Evolutionary conservation across 306 rosid species (phyloP), one percentile per base, ranked within the genome.

Genomic region (Bauhinia variegata): DNA sequence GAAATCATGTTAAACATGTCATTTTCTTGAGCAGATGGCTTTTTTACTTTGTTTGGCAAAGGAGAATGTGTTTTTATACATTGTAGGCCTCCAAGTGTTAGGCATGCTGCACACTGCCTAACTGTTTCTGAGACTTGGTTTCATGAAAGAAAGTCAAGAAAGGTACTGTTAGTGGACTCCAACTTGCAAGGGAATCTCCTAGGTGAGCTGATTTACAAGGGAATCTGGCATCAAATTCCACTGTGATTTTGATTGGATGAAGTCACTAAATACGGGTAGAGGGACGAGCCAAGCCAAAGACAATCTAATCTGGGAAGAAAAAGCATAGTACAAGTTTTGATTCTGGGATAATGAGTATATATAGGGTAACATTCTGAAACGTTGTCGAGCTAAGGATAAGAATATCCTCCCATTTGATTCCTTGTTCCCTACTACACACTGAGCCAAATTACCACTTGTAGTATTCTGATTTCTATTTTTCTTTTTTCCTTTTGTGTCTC

Each of bases 171-270:
- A 38, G 37, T 63, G 68, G 55, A 23, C 63, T 64, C 48, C 74
- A 75, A 72, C 65, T 82, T 84, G 86, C 65, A 53, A 63, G 79
- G 68, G 88, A 79, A 77, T 82, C 68, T 68, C 75, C 18, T 65
- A 8, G 72, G 67, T 75, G 54, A 51, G 72, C 70, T 75, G 54
- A 51, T 65, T 48, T 54, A 57, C 61, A 43, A 11, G 9, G 73
- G 86, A 82, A 71, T 77, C 70, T 62, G 85, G 84, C 79, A 83
- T 85, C 79, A 60, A 71, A 85, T 76, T 74, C 86, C 74, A 71
- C 46, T 36, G 16, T 37, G 16, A 41, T 18, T 76, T 23, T 23
- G 28, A 23, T 1, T 39, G 58, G 46, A 76, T 61, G 77, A 50
- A 77, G 77, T 72, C 15, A 33, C 28, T 23, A 60, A 59, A 23